Percentiles rank a stretch among this genome's conserved stretches.
phyloP scores from a whole-genome alignment of 2,329 filamentous ascomycete genomes.

The Penicillium sclerotiorum region DNA sequence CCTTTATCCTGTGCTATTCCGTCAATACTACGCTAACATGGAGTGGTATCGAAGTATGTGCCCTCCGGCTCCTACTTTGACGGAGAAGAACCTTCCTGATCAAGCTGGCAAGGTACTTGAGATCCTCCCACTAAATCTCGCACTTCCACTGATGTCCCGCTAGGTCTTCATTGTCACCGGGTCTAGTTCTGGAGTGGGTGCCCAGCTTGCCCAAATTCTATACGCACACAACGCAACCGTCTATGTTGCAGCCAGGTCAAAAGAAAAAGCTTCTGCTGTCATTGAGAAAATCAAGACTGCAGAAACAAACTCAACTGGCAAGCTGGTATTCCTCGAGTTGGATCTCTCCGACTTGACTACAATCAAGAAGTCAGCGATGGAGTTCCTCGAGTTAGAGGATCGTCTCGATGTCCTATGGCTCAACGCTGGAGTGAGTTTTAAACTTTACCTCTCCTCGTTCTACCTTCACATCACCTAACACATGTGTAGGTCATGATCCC shows the following conservation, averaged over 20 bases:
- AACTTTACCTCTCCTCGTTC: too few relatives aligned
- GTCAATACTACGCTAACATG: neutral
- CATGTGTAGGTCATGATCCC: conserved; percentile 43
- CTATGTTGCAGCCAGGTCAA: conserved; percentile 28
- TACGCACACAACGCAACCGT: conserved; percentile 24
- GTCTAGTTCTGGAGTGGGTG: conserved; percentile 26
- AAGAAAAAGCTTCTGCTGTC: conserved; percentile 34
- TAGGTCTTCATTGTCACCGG: conserved; percentile 33
- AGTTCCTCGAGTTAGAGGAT: conserved; percentile 39
- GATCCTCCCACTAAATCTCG: neutral
- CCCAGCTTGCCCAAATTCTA: conserved; percentile 27
- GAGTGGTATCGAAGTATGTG: neutral
- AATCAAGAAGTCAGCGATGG: conserved; percentile 42
- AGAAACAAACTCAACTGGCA: conserved; percentile 1
- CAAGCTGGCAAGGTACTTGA: conserved; percentile 20
- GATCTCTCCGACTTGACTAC: conserved; percentile 49
- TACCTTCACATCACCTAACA: neutral
- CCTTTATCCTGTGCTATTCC: neutral
- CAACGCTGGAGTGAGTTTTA: conserved; percentile 27
- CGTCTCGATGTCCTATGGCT: conserved; percentile 46
- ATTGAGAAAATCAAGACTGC: conserved; percentile 34
- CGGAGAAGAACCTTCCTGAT: conserved; percentile 22
- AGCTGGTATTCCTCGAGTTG: conserved; percentile 34
- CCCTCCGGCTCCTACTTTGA: conserved; percentile 22
- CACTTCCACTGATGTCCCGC: neutral